Evolutionary conservation across 2,329 filamentous ascomycete species (phyloP).

Genomic region (Fusarium sp.): DNA sequence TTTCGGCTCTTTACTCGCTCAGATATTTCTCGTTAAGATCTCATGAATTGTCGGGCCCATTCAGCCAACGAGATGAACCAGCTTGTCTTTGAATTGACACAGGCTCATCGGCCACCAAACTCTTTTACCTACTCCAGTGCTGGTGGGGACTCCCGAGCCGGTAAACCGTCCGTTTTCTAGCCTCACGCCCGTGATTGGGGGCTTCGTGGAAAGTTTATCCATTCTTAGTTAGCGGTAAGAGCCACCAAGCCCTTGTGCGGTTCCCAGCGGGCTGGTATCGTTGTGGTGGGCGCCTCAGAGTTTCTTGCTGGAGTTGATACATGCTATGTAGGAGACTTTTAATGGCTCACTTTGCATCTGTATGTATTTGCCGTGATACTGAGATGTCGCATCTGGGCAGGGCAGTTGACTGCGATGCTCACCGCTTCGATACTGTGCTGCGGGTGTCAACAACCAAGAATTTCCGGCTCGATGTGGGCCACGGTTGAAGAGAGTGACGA

Average conservation of each 20-base stretch:
- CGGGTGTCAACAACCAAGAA: constrained; percentile 19
- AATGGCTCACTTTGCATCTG: constrained; percentile 6
- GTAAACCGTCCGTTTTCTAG: constrained; percentile 22
- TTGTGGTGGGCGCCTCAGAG: constrained; percentile 27
- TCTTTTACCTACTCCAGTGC: constrained; percentile 24
- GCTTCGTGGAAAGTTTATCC: constrained; percentile 25
- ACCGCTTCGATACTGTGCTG: constrained; percentile 21
- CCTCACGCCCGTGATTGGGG: constrained; percentile 33
- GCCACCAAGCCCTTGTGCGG: constrained; percentile 26
- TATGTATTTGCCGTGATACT: constrained; percentile 3
- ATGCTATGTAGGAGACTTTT: constrained; percentile 5
- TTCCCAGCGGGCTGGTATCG: constrained; percentile 34
- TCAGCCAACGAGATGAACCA: constrained; percentile 20
- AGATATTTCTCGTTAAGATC: constrained; percentile 11
- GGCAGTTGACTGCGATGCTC: constrained; percentile 1
- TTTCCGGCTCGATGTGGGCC: constrained; percentile 22
- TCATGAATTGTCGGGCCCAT: constrained; percentile 5
- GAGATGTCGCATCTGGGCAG: not conserved
- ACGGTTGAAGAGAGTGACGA: constrained; percentile 20
- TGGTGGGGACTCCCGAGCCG: constrained; percentile 20
- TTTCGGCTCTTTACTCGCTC: constrained; percentile 34
- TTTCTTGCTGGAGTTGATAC: constrained; percentile 20
- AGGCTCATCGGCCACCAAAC: constrained; percentile 27
- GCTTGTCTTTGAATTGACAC: constrained; percentile 30
- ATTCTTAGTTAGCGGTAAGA: constrained; percentile 36